A percentile compares a stretch with the other conserved stretches of the same genome.
These are phyloP conservation scores for Aristolochia californica DNA, from an alignment of 164 flowering plant species.

Conservation along the genomic window DNA sequence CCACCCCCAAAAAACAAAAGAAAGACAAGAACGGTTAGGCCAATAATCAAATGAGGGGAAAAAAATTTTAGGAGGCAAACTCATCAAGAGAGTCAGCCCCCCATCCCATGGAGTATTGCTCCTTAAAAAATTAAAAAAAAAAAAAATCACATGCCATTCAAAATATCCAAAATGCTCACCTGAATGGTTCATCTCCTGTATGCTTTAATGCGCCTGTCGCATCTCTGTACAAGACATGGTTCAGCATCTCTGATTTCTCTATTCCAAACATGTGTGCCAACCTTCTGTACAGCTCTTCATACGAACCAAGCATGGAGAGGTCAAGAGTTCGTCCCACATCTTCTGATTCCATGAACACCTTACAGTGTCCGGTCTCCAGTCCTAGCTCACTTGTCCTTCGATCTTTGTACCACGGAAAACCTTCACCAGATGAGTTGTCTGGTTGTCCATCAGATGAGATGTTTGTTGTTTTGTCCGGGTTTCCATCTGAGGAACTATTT, in stretches of 20 bases:
- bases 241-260: conserved; percentile 34
- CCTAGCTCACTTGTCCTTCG: conserved; percentile 19
- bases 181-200: conserved; percentile 71
- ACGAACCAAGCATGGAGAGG: conserved; percentile 65
- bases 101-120: not conserved
- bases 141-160: not conserved
- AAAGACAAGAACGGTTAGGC: not conserved
- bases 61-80: not conserved
- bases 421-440: conserved; percentile 24
- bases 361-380: conserved; percentile 54
- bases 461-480: conserved; percentile 20
- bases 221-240: conserved; percentile 52
- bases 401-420: conserved; percentile 24
- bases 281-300: conserved; percentile 56
- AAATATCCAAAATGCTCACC: conserved; percentile 21
- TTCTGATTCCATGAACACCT: conserved; percentile 71
- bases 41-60: not conserved
- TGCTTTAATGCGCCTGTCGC: conserved; percentile 46
- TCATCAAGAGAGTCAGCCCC: not conserved
- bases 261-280: conserved; percentile 54
- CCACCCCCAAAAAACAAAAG: not conserved
- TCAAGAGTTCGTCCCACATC: conserved; percentile 76
- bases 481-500: conserved; percentile 37
- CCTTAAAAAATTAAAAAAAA: not conserved
- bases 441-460: conserved; percentile 18